These are phyloP conservation scores for Penicillium glabrum DNA, from an alignment of 2,329 filamentous ascomycete genomes.

Conservation along the genomic window DNA sequence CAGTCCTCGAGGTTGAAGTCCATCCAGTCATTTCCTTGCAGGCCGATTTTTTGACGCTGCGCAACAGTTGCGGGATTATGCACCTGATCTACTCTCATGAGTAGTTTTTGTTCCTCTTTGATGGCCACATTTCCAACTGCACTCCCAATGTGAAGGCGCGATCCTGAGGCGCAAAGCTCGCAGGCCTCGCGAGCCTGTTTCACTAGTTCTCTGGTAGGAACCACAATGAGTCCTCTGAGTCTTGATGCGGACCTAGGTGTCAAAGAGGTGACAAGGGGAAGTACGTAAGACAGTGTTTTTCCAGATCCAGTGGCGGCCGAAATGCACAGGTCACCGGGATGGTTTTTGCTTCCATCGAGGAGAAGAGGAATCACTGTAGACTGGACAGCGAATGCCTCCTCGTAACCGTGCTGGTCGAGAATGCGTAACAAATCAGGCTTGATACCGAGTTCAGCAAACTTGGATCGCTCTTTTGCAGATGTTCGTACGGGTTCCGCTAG, in stretches of 20 bases:
- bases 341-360: slow-evolving; percentile 61
- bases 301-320: slow-evolving; percentile 94
- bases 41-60: slow-evolving; percentile 43
- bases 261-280: slow-evolving; percentile 80
- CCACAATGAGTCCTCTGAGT: slow-evolving; percentile 76
- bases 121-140: slow-evolving; percentile 80
- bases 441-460: slow-evolving; percentile 68
- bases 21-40: slow-evolving; percentile 48
- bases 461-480: slow-evolving; percentile 56
- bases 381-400: slow-evolving; percentile 75
- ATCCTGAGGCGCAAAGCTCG: slow-evolving; percentile 70
- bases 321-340: slow-evolving; percentile 77
- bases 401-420: slow-evolving; percentile 68
- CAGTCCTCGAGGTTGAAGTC: slow-evolving; percentile 48
- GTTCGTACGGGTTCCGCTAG: slow-evolving; percentile 73
- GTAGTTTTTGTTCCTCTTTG: slow-evolving; percentile 59
- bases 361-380: slow-evolving; percentile 78
- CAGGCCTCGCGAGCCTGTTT: slow-evolving; percentile 79
- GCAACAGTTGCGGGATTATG: slow-evolving; percentile 67
- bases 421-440: slow-evolving; percentile 58
- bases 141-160: slow-evolving; percentile 74
- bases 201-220: slow-evolving; percentile 89
- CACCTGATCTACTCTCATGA: slow-evolving; percentile 64
- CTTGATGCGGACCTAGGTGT: slow-evolving; percentile 63
- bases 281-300: slow-evolving; percentile 87